These are phyloP conservation scores for Dorcoceras hygrometricum DNA, from an alignment of 257 asterid genomes.

Conservation along the genomic window DNA sequence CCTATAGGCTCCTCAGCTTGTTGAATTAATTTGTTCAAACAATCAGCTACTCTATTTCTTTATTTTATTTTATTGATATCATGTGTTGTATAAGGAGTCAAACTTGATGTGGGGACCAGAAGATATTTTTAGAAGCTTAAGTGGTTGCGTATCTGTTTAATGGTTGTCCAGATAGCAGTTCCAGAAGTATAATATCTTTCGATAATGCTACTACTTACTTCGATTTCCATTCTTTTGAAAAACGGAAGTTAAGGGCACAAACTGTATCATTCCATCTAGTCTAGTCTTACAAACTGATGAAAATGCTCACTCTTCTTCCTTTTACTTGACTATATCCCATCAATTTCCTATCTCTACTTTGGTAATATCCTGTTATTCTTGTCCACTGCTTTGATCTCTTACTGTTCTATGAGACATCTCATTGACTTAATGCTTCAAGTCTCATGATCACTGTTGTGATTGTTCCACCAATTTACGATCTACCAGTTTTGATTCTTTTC, in stretches of 20 bases:
- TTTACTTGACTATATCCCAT: background rate
- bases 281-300: background rate
- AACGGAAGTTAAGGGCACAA: background rate
- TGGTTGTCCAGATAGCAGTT: no score
- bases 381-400: background rate
- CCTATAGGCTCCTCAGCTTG: conserved; percentile 22
- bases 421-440: background rate
- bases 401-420: conserved; percentile 1
- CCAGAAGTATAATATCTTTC: background rate
- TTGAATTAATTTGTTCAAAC: conserved; percentile 11
- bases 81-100: background rate
- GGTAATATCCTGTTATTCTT: background rate
- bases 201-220: background rate
- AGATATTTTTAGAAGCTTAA: conserved; percentile 9
- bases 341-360: background rate
- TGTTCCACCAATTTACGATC: background rate
- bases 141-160: background rate
- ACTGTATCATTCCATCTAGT: conserved; percentile 1
- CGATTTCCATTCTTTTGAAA: background rate
- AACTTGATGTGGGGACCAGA: conserved; percentile 6
- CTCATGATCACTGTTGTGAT: conserved; percentile 4
- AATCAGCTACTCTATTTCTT: conserved; percentile 2
- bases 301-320: background rate
- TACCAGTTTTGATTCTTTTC: background rate
- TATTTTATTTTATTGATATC: background rate